Evolutionary conservation across 2,329 filamentous ascomycete species (phyloP).

Genomic region (Botrytis tulipae): DNA sequence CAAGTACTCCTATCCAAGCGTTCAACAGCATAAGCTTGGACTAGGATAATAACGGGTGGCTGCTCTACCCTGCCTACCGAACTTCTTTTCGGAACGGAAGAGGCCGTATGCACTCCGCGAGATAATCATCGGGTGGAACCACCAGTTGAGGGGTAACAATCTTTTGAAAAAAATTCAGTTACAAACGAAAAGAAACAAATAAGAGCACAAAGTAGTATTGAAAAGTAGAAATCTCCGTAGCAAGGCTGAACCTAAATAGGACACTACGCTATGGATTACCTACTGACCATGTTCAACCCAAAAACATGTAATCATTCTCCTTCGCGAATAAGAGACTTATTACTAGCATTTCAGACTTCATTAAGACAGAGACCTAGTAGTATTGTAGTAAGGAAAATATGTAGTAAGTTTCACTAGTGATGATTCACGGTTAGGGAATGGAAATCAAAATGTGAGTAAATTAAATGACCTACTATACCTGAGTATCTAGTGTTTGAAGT

Average conservation of each 20-base stretch:
- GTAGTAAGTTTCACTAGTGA: not conserved
- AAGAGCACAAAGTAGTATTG: not conserved
- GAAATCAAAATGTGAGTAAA: not conserved
- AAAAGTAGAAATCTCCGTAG: not conserved
- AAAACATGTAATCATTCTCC: not conserved
- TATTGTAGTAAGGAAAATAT: not conserved
- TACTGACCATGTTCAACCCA: not conserved
- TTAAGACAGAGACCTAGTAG: not conserved
- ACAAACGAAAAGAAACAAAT: not conserved
- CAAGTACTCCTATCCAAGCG: not conserved
- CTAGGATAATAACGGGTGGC: not conserved
- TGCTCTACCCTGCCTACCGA: not conserved
- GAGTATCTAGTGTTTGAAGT: accelerated
- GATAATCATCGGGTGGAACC: not conserved
- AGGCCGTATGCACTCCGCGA: not conserved
- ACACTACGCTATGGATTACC: not conserved
- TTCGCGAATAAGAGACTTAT: accelerated
- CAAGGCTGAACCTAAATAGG: not conserved
- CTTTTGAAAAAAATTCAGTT: accelerated
- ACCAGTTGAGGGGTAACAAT: not conserved
- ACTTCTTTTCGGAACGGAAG: not conserved
- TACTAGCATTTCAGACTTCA: not conserved
- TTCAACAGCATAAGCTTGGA: accelerated
- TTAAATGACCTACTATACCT: accelerated
- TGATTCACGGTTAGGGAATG: not conserved